Conservation (phyloP, 2,329 filamentous ascomycete genomes). For the Aureobasidium namibiae region DNA sequence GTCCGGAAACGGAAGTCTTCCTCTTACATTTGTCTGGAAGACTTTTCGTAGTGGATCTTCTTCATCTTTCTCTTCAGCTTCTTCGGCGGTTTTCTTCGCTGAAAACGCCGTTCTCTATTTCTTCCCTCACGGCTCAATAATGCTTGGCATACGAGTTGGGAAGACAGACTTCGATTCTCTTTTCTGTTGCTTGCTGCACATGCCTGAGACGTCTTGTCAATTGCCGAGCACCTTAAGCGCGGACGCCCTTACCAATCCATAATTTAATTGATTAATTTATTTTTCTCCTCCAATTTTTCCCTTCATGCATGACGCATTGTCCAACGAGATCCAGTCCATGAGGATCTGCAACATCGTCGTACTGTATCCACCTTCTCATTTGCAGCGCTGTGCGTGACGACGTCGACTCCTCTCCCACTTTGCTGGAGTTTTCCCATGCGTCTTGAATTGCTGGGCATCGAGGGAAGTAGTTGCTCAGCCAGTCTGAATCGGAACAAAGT, state of each 20-base stretch:
- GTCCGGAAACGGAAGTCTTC: background rate
- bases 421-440: background rate
- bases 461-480: background rate
- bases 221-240: background rate
- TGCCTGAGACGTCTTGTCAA: background rate
- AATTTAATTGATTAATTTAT: background rate
- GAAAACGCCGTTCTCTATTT: background rate
- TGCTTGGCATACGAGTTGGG: background rate
- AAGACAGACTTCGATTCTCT: background rate
- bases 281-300: background rate
- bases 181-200: background rate
- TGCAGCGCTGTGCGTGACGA: background rate
- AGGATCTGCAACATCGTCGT: background rate
- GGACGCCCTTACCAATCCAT: background rate
- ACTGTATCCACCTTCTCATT: background rate
- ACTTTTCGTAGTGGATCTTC: background rate
- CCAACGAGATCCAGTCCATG: background rate
- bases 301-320: slow-evolving; percentile 7
- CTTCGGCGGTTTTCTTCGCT: background rate
- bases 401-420: background rate
- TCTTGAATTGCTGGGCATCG: background rate
- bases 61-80: background rate
- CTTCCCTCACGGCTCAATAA: background rate
- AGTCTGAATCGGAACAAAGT: background rate
- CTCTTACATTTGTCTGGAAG: background rate